phyloP scores from a whole-genome alignment of 495 filamentous ascomycete species.

The Tetracladium setigerum region DNA sequence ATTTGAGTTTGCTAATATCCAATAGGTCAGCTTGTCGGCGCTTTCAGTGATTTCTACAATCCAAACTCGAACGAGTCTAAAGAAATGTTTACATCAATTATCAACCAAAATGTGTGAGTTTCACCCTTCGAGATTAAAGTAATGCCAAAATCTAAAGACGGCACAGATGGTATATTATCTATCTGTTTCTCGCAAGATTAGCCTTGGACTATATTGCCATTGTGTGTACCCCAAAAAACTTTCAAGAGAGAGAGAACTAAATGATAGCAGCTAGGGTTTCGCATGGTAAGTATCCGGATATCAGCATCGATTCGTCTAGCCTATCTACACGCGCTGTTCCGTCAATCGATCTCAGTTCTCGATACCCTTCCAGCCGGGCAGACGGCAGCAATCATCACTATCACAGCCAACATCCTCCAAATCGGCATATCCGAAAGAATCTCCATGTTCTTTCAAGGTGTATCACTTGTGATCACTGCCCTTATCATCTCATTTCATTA shows the following conservation, averaged over 20 bases:
- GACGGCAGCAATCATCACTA: slow-evolving; percentile 54
- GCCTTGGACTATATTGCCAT: slow-evolving; percentile 47
- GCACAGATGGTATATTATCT: slow-evolving; percentile 48
- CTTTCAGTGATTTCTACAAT: slow-evolving; percentile 28
- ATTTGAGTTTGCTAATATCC: slow-evolving; percentile 5
- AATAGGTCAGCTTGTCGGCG: slow-evolving; percentile 12
- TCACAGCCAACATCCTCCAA: slow-evolving; percentile 54
- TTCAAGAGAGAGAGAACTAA: not conserved
- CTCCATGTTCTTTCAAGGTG: slow-evolving; percentile 40
- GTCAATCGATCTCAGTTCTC: slow-evolving; percentile 43
- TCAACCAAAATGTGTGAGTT: slow-evolving; percentile 25
- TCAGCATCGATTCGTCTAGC: slow-evolving; percentile 47
- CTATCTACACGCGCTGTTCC: slow-evolving; percentile 39
- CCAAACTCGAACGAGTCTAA: slow-evolving; percentile 19
- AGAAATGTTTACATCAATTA: slow-evolving; percentile 22
- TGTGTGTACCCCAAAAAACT: slow-evolving; percentile 13
- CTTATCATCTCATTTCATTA: slow-evolving; percentile 48
- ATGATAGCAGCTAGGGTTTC: slow-evolving; percentile 34
- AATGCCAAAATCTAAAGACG: slow-evolving; percentile 15
- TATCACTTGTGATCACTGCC: slow-evolving; percentile 42
- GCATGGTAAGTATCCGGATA: slow-evolving; percentile 44
- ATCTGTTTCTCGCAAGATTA: slow-evolving; percentile 54
- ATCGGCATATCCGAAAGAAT: slow-evolving; percentile 58
- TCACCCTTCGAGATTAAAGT: slow-evolving; percentile 16
- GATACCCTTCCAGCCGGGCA: slow-evolving; percentile 44